Base-by-base conservation (phyloP, 805 yeast genomes). In the Kuraishia hungarica region DNA sequence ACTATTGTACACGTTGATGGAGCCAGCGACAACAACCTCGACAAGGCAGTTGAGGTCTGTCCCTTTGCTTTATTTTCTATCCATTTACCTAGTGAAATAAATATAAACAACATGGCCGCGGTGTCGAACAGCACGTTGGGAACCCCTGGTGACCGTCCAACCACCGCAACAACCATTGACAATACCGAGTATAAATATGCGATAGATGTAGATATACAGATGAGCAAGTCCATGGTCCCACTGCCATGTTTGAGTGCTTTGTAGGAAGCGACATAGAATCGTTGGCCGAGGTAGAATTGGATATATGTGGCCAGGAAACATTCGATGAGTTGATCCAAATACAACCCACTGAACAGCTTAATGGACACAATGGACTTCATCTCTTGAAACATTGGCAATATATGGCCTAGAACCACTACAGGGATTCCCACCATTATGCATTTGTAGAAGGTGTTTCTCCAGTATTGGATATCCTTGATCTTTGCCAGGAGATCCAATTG, bases 41-140 rank as follows among this genome's bases (percentile, higher is more conserved):
- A 86, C 48, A 94, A 75, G 0, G 98, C 96, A 2, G 89, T 80
- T 0, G 97, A 89, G 0, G 98, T 94, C 57, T 88, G 89, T 2
- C 98, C 96, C 65, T 94, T 90, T 1, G 99, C 98, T 59, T 80
- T 83, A 68, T 88, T 89, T 65, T 94, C 99, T 22, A 92, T 73
- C 80, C 89, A 87, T 70, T 94, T 93, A 2, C 99, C 99, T 50
- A 91, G 72, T 8, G 94, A 80, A 26, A 94, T 91, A 67, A 91
- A 94, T 4, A 84, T 72, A 53, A 93, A 77, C 48, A 94, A 75
- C 96, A 96, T 89, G 17, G 86, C 83, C 1, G 90, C 78, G 0
- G 98, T 91, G 57, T 90, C 97, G 73, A 94, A 92, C 39, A 91
- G 74, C 0, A 86, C 81, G 53, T 78, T 82, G 5, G 97, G 96